phyloP scores from a whole-genome alignment of 192 early-diverging fungal species.

The Backusella liffmaniae region DNA sequence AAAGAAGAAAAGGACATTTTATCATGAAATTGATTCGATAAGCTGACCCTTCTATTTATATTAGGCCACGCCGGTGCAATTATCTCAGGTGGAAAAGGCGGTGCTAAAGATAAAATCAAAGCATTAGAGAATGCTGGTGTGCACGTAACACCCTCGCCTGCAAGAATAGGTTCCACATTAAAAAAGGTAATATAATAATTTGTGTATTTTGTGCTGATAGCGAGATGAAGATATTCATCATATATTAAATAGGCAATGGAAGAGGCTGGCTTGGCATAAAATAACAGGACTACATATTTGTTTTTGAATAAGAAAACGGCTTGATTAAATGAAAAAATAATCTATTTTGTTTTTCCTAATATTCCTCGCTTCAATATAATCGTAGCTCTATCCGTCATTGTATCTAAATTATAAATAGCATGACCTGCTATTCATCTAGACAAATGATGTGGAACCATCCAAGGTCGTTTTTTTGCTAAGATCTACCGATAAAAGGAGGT shows the following conservation, averaged over 20 bases:
- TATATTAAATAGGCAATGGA: slow-evolving; percentile 46
- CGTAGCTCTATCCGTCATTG: too few relatives aligned
- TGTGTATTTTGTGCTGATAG: not conserved
- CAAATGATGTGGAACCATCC: not conserved
- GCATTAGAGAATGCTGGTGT: slow-evolving; percentile 93
- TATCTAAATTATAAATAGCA: not conserved
- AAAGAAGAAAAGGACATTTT: not conserved
- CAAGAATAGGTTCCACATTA: slow-evolving; percentile 91
- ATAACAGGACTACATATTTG: not conserved
- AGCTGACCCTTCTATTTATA: not conserved
- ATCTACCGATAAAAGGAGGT: not conserved
- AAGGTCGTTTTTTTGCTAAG: not conserved
- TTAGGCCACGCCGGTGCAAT: slow-evolving; percentile 93
- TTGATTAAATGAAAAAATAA: not conserved
- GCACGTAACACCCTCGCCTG: slow-evolving; percentile 87
- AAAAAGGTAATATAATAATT: slow-evolving; percentile 46
- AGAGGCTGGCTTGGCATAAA: slow-evolving; percentile 45
- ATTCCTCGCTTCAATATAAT: too few relatives aligned
- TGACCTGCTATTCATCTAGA: not conserved
- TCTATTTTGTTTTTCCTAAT: too few relatives aligned
- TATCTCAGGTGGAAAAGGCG: slow-evolving; percentile 98
- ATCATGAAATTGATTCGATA: not conserved
- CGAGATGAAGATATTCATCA: too few relatives aligned
- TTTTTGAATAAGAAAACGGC: not conserved
- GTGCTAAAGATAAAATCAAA: slow-evolving; percentile 96